Evolutionary conservation across 192 early-diverging fungal species (phyloP).

Genomic region (Coemansia aciculifera): DNA sequence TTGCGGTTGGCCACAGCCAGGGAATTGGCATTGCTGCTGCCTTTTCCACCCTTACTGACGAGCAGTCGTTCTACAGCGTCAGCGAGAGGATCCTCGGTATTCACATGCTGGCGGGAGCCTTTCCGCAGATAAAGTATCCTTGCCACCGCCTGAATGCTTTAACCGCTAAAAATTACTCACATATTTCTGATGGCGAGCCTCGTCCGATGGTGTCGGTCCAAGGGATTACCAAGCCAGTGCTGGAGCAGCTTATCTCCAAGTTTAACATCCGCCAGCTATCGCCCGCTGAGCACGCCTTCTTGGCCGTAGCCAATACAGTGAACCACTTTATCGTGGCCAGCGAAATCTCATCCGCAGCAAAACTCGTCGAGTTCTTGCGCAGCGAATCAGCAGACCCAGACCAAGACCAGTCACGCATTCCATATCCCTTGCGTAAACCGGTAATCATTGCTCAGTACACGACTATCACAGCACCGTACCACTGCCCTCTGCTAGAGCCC

Average conservation of each 20-base stretch:
- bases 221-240: slow-evolving; percentile 9
- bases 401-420: slow-evolving; percentile 68
- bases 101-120: slow-evolving; percentile 80
- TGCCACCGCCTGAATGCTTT: slow-evolving; percentile 1
- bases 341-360: background rate
- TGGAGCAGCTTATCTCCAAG: slow-evolving; percentile 10
- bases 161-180: background rate
- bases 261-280: slow-evolving; percentile 22
- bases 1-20: slow-evolving; percentile 82
- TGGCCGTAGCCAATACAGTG: slow-evolving; percentile 29
- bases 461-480: slow-evolving; percentile 86
- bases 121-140: slow-evolving; percentile 66
- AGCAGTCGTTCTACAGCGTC: slow-evolving; percentile 75
- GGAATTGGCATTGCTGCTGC: slow-evolving; percentile 86
- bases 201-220: slow-evolving; percentile 24
- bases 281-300: slow-evolving; percentile 9
- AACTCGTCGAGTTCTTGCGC: slow-evolving; percentile 16
- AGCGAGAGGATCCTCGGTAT: slow-evolving; percentile 79
- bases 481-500: slow-evolving; percentile 16
- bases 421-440: slow-evolving; percentile 76
- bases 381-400: slow-evolving; percentile 11
- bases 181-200: background rate
- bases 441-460: slow-evolving; percentile 79
- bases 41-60: slow-evolving; percentile 75
- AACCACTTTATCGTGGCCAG: slow-evolving; percentile 34